Evolutionary conservation across 768 basidiomycete genomes (phyloP), one percentile per base, ranked within the genome.

Genomic region (Lentinula sp.): DNA sequence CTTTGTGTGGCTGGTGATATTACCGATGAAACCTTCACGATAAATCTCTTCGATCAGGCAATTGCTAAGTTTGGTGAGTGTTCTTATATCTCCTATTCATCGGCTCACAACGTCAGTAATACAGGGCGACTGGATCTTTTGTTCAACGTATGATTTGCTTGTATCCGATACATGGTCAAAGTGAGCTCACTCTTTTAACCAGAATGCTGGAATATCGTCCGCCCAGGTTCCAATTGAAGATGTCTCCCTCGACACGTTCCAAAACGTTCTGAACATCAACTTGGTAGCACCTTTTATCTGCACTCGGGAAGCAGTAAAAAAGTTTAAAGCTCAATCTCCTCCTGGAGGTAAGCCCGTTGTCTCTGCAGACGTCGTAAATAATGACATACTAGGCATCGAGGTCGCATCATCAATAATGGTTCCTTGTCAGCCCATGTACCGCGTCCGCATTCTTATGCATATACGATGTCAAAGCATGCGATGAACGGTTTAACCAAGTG

Each of bases 391-490:
- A 6, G 6, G 8, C 42, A 32, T 43, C 9, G 62, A 87, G 86
- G 85, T 2, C 81, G 90, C 18, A 89, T 94, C 63, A 88, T 95
- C 73, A 93, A 93, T 75, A 93, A 94, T 66, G 92, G 91, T 0
- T 89, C 86, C n/a, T 76, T 91, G 23, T 81, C 87, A 0, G 88
- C 90, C 0, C 82, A 87, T 62, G 76, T 82, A 3, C 89, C 91
- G 1, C 81, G 89, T n/a, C 87, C 86, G 1, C 71, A 83, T 65
- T 76, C 82, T 1, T 71, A 70, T 23, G 79, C 91, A 0, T 95
- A 95, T 70, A 87, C 89, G 0, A 76, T 82, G 56, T 87, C 90
- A 12, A 95, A 95, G 72, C 91, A 93, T 67, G 92, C 88, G 6
- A 84, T 94, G 49, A 69, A 76, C 1, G 92, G 93, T 0, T 73